Evolutionary conservation across 2,329 filamentous ascomycete species (phyloP).

Genomic region (Aspergillus ochraceus): DNA sequence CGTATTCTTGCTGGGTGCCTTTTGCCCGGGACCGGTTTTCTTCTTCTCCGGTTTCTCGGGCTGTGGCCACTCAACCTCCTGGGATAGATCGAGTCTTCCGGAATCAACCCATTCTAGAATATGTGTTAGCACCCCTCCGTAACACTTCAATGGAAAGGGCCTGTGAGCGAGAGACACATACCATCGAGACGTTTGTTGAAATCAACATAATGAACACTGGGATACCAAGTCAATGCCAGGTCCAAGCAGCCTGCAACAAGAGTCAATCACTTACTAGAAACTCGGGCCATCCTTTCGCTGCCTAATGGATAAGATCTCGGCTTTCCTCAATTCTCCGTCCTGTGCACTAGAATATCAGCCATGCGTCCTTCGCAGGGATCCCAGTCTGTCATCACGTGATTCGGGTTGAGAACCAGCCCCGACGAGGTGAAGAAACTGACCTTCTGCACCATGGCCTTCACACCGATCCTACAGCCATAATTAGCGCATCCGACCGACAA

Average conservation of each 20-base stretch:
- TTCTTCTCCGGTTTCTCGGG: slow-evolving; percentile 87
- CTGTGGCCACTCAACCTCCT: slow-evolving; percentile 94
- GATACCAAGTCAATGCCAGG: slow-evolving; percentile 17
- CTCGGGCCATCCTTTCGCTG: slow-evolving; percentile 84
- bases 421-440: slow-evolving; percentile 46
- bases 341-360: slow-evolving; percentile 28
- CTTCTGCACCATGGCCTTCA: slow-evolving; percentile 69
- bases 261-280: slow-evolving; percentile 63
- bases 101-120: slow-evolving; percentile 83
- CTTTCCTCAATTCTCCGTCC: slow-evolving; percentile 83
- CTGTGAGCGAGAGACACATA: slow-evolving; percentile 23
- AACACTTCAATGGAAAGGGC: neutral
- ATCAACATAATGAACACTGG: slow-evolving; percentile 86
- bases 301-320: slow-evolving; percentile 93
- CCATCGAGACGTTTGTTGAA: slow-evolving; percentile 84
- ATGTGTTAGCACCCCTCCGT: slow-evolving; percentile 35
- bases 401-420: slow-evolving; percentile 18
- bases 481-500: slow-evolving; percentile 39
- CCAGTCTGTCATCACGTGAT: slow-evolving; percentile 31
- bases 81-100: slow-evolving; percentile 77
- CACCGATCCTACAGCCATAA: slow-evolving; percentile 56
- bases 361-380: neutral
- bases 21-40: slow-evolving; percentile 62
- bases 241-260: neutral
- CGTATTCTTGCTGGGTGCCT: slow-evolving; percentile 58